Conservation (phyloP, 1,284 basidiomycete species). For the Melampsora americana region DNA sequence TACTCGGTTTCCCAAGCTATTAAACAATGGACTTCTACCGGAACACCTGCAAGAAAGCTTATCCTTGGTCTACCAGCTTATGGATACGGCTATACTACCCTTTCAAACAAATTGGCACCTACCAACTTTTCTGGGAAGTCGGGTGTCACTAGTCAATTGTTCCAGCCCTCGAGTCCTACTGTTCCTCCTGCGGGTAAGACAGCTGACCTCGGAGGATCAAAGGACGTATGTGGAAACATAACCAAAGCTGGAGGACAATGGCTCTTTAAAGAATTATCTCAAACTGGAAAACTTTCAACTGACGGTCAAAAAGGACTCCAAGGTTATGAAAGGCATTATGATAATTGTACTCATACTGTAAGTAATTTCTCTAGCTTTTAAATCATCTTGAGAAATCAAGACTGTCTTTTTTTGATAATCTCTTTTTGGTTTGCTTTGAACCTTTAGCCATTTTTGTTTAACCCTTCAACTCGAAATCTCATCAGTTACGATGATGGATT, state of each 20-base stretch:
- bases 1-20: constrained; percentile 37
- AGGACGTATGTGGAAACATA: constrained; percentile 19
- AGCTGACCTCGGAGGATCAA: background rate
- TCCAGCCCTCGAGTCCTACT: background rate
- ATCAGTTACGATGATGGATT: constrained; percentile 36
- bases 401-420: background rate
- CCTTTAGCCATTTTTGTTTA: constrained; percentile 38
- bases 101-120: background rate
- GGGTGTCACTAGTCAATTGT: constrained; percentile 11
- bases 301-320: constrained; percentile 17
- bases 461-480: constrained; percentile 29
- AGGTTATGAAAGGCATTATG: constrained; percentile 29
- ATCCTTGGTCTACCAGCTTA: constrained; percentile 38
- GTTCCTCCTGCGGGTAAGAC: constrained; percentile 11
- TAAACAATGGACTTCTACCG: constrained; percentile 27
- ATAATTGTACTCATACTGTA: constrained; percentile 39
- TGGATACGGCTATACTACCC: constrained; percentile 27
- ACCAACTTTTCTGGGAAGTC: constrained; percentile 17
- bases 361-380: background rate
- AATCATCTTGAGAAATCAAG: background rate
- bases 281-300: constrained; percentile 34
- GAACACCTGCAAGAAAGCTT: constrained; percentile 17
- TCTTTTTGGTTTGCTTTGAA: background rate
- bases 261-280: constrained; percentile 25
- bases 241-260: constrained; percentile 31